phyloP scores from a whole-genome alignment of 2,329 filamentous ascomycete genomes.

The Coniochaeta hoffmannii region DNA sequence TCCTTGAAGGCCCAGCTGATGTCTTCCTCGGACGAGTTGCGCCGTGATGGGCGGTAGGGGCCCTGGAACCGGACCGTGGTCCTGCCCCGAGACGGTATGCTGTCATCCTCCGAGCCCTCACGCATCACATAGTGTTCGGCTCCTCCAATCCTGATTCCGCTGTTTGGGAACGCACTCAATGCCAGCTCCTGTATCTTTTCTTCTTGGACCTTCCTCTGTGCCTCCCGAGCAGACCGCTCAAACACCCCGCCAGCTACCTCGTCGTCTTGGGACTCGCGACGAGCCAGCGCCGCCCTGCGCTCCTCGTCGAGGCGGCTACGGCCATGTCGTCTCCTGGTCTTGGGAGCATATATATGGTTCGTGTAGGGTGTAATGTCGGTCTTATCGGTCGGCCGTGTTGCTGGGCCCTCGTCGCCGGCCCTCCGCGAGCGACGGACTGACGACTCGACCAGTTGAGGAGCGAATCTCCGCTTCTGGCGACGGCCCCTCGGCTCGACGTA shows the following conservation, averaged over 20 bases:
- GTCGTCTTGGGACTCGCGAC: conserved; percentile 68
- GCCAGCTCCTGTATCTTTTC: conserved; percentile 72
- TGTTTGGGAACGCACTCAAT: conserved; percentile 69
- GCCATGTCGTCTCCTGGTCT: conserved; percentile 32
- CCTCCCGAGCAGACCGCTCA: conserved; percentile 70
- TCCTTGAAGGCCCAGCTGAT: conserved; percentile 69
- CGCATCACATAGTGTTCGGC: conserved; percentile 65
- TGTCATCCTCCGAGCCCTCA: conserved; percentile 53
- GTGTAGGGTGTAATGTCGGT: conserved; percentile 63
- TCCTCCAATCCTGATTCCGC: conserved; percentile 59
- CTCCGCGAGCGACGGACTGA: conserved; percentile 60
- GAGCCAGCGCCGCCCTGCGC: conserved; percentile 32
- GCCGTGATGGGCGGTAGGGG: conserved; percentile 28
- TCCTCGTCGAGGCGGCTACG: conserved; percentile 24
- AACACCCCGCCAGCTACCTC: conserved; percentile 70
- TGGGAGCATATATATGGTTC: conserved; percentile 51
- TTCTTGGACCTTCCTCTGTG: conserved; percentile 66
- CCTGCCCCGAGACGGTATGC: conserved; percentile 27
- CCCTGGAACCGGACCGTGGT: conserved; percentile 16
- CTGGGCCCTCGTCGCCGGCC: conserved; percentile 55
- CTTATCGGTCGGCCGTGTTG: conserved; percentile 58
- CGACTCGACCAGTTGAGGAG: conserved; percentile 76
- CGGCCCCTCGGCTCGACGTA: not conserved
- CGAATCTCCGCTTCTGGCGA: conserved; percentile 46
- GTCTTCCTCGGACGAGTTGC: conserved; percentile 55